Base-by-base conservation (phyloP, 306 rosid genomes). In the Biancaea sappan region DNA sequence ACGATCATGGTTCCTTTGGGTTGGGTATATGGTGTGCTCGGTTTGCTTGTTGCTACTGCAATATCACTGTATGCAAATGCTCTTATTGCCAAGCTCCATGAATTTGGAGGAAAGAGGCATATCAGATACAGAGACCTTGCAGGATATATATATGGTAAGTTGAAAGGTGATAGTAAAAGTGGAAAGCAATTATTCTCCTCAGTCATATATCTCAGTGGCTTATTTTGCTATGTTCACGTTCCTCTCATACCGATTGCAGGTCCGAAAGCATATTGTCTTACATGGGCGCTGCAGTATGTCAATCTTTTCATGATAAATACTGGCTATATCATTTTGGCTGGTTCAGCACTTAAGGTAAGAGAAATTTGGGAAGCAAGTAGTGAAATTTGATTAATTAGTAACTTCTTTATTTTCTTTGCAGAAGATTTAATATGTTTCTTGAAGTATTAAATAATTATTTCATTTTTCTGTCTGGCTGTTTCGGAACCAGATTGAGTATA, bases 121-220 rank as follows among this genome's bases (percentile, higher is more conserved):
- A 94, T 94, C 80, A 81, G 98, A 84, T 94, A 94, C 77, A 88
- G 98, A 77, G 98, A 94, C 76, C 93, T 94, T 75, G 97, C 98
- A 6, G 96, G 97, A 16, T 84, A 54, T 76, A 43, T 91, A 18
- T 94, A 94, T 22, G 98, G 98, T 94, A 81, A 63, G 83, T 14
- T 48, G 12, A 73, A 56, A 62, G 1, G 12, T 15, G 24, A 26
- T 29, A 29, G 59, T 58, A 13, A 29, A 52, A 59, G 13, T 16
- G n/a, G 41, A 53, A 47, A 64, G 4, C 4, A 29, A 4, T 34
- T 4, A 10, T 51, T 38, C 25, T 18, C 25, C 46, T 14, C 40
- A 28, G 18, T 15, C 2, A 6, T 19, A 15, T 10, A 19, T 18
- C 10, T 32, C 64, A 57, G 21, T 16, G 2, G 14, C 19, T 14